Conservation (phyloP, 1,284 basidiomycete genomes). For the Paramarasmius palmivorus region DNA sequence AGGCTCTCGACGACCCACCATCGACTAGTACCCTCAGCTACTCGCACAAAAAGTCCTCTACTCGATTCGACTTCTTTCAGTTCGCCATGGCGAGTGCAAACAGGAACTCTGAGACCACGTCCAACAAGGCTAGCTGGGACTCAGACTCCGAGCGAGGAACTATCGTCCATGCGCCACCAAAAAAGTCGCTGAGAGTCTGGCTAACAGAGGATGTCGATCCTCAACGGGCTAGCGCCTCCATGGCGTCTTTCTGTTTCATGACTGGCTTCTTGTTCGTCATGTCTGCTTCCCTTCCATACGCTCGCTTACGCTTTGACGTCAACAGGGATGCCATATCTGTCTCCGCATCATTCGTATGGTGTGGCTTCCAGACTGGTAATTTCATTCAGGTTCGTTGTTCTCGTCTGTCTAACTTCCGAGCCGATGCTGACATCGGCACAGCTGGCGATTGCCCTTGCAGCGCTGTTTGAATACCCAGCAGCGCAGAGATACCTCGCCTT, state of each 20-base stretch:
- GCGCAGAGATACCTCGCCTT: constrained; percentile 34
- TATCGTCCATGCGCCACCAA: too few relatives aligned
- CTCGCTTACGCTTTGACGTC: neutral
- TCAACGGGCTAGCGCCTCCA: constrained; percentile 17
- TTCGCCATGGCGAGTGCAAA: too few relatives aligned
- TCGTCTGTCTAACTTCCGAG: too few relatives aligned
- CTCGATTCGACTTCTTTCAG: too few relatives aligned
- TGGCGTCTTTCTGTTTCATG: constrained; percentile 26
- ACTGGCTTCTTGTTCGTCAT: constrained; percentile 25
- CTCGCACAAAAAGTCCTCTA: too few relatives aligned
- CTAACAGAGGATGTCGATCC: constrained; percentile 20
- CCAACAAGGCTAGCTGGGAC: too few relatives aligned
- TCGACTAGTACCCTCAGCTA: too few relatives aligned
- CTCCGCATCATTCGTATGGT: constrained; percentile 84
- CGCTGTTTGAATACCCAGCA: constrained; percentile 48
- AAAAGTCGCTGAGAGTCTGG: neutral
- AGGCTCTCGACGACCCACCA: too few relatives aligned
- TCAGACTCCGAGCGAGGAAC: too few relatives aligned
- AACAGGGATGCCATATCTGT: constrained; percentile 72
- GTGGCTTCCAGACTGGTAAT: constrained; percentile 84
- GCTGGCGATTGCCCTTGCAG: constrained; percentile 38
- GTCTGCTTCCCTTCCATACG: neutral
- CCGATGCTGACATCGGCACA: constrained; percentile 12
- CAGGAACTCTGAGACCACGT: too few relatives aligned
- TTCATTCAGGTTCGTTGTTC: constrained; percentile 67